These are phyloP conservation scores for Ceriops decandra DNA, from an alignment of 345 rosid genomes.

Conservation along the genomic window DNA sequence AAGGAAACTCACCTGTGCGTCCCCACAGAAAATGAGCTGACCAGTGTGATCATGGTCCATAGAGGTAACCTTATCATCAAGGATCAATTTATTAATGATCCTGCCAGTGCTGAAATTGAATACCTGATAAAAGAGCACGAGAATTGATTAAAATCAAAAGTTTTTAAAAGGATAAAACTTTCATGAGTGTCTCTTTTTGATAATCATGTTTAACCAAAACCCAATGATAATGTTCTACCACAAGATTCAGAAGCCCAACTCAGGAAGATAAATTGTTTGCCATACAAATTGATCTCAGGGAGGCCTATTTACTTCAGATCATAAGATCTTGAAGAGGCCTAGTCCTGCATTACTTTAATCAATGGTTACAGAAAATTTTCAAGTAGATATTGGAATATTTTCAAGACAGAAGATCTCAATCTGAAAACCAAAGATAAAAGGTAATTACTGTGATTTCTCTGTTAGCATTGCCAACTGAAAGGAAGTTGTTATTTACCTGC, in stretches of 20 bases:
- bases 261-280: neutral
- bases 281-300: neutral
- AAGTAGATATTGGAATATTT: neutral
- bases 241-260: neutral
- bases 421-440: conserved; percentile 19
- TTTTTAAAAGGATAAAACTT: neutral
- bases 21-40: conserved; percentile 90
- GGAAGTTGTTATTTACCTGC: conserved; percentile 97
- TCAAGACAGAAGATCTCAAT: neutral
- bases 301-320: neutral
- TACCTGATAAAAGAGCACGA: conserved; percentile 47
- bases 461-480: conserved; percentile 86
- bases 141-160: neutral
- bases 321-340: neutral
- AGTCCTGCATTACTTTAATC: neutral
- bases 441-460: conserved; percentile 77
- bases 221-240: neutral
- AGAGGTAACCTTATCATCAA: conserved; percentile 70
- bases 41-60: conserved; percentile 99
- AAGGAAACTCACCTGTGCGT: conserved; percentile 56
- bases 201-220: no score
- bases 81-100: conserved; percentile 47
- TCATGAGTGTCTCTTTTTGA: neutral
- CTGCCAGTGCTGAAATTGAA: conserved; percentile 99
- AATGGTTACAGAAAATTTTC: neutral